These are phyloP conservation scores for Bisporella sp. DNA, from an alignment of 2,329 filamentous ascomycete genomes.

Conservation along the genomic window DNA sequence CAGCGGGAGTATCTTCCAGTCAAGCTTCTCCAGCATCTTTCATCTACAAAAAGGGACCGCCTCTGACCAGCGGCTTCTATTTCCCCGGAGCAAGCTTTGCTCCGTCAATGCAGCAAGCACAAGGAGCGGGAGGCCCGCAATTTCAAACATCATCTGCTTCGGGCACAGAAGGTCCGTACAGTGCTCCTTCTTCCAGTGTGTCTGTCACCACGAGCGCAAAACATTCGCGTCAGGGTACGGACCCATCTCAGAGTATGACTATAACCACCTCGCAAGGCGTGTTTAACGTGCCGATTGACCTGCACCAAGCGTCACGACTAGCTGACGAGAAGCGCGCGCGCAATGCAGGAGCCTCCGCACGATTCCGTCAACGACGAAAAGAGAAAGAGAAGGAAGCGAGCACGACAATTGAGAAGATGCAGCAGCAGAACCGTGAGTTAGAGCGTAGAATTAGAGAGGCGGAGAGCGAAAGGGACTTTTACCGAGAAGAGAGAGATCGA, in stretches of 20 bases:
- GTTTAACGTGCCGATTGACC: slow-evolving; percentile 64
- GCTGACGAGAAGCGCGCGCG: slow-evolving; percentile 80
- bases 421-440: no score
- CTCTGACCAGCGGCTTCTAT: slow-evolving; percentile 18
- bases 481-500: no score
- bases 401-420: slow-evolving; percentile 60
- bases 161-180: slow-evolving; percentile 29
- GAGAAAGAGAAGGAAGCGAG: slow-evolving; percentile 71
- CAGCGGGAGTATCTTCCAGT: slow-evolving; percentile 35
- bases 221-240: slow-evolving; percentile 25
- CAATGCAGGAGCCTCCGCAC: slow-evolving; percentile 78
- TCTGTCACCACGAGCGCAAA: slow-evolving; percentile 15
- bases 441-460: no score
- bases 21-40: slow-evolving; percentile 31
- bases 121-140: slow-evolving; percentile 23
- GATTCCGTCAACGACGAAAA: slow-evolving; percentile 76
- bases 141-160: no score
- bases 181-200: slow-evolving; percentile 17
- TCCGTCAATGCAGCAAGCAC: slow-evolving; percentile 19
- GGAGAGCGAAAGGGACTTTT: no score
- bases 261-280: slow-evolving; percentile 44
- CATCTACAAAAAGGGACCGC: slow-evolving; percentile 19
- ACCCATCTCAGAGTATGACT: slow-evolving; percentile 27
- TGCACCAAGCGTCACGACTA: slow-evolving; percentile 73
- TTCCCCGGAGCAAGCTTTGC: slow-evolving; percentile 24